Evolutionary conservation across 768 basidiomycete genomes (phyloP), one percentile per base, ranked within the genome.

Genomic region (Lanmaoa pseudosensibilis): DNA sequence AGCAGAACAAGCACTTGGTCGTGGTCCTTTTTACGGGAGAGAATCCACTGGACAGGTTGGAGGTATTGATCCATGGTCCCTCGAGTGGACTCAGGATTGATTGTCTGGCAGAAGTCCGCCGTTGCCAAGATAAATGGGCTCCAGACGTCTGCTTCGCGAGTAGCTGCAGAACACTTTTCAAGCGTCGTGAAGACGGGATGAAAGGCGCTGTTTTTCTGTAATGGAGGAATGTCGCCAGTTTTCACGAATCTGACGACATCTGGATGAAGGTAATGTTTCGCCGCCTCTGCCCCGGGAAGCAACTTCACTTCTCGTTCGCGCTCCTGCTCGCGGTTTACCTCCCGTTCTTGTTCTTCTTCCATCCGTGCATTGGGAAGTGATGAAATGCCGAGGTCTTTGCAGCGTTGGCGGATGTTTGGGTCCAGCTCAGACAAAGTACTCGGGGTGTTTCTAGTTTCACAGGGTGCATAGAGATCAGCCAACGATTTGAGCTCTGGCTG

Each of bases 321-420:
- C 57, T 80, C 78, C 6, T 72, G 65, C 56, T 80, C 79, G 39
- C 74, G 75, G 2, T 57, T 60, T 2, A 80, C 69, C 53, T 80
- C 78, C 45, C 78, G 63, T 61, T 80, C 80, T 50, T 77, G 77
- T 46, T 79, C 77, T 52, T 81, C 78, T 21, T 73, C 72, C 55
- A 77, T 52, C 15, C 47, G 58, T 19, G 46, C 54, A 32, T 62
- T 54, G 1, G 55, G 60, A 16, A 50, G 30, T 1, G 54, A 50
- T 5, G 40, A 6, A 19, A 62, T 16, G 0, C 65, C 64, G 7
- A 65, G 61, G 10, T 54, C 23, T 16, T 25, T 21, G 25, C 56
- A 63, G 10, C 52, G 52, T 16, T 27, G 56, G 11, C n/a, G 33
- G 18, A 63, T 58, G 2, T 37, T 51, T 27, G 50, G 47, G 2